A percentile compares a stretch with the other conserved stretches of the same genome.
These are phyloP conservation scores for Rutstroemia sp. DNA, from an alignment of 2,329 filamentous ascomycete genomes.

Conservation along the genomic window DNA sequence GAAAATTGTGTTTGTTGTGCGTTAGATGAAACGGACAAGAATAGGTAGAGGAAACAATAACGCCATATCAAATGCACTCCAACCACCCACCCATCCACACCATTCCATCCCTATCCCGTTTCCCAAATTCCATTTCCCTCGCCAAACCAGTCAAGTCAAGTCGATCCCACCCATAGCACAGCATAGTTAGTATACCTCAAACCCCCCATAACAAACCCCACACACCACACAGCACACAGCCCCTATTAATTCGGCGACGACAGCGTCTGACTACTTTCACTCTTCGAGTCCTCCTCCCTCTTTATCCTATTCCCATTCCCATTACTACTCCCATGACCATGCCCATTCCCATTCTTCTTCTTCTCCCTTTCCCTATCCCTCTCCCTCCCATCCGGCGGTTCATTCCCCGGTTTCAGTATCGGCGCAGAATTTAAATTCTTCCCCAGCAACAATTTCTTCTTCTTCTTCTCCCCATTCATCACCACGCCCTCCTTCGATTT, in stretches of 20 bases:
- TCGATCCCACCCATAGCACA: too few relatives aligned
- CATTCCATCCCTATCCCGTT: too few relatives aligned
- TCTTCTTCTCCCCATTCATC: constrained; percentile 2
- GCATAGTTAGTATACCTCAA: too few relatives aligned
- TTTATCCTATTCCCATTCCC: background rate
- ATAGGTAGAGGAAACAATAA: too few relatives aligned
- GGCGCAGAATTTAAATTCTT: constrained; percentile 6
- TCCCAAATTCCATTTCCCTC: too few relatives aligned
- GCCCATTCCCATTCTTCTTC: constrained; percentile 4
- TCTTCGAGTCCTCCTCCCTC: constrained; percentile 6
- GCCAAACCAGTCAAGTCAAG: too few relatives aligned
- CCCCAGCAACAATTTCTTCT: constrained; percentile 15
- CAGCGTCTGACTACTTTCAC: constrained; percentile 9
- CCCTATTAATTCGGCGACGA: constrained; percentile 3
- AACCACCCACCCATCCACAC: too few relatives aligned
- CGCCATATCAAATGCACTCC: too few relatives aligned
- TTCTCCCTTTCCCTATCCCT: constrained; percentile 1
- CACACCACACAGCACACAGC: background rate
- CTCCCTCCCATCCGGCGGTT: constrained; percentile 3
- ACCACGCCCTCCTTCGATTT: constrained; percentile 9
- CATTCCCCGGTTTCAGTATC: constrained; percentile 4
- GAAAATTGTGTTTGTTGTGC: too few relatives aligned
- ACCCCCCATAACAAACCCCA: background rate
- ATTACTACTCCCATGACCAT: background rate
- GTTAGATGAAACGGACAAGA: too few relatives aligned